Base-by-base conservation (phyloP, 2,329 filamentous ascomycete genomes). In the Lachnellula willkommii region DNA sequence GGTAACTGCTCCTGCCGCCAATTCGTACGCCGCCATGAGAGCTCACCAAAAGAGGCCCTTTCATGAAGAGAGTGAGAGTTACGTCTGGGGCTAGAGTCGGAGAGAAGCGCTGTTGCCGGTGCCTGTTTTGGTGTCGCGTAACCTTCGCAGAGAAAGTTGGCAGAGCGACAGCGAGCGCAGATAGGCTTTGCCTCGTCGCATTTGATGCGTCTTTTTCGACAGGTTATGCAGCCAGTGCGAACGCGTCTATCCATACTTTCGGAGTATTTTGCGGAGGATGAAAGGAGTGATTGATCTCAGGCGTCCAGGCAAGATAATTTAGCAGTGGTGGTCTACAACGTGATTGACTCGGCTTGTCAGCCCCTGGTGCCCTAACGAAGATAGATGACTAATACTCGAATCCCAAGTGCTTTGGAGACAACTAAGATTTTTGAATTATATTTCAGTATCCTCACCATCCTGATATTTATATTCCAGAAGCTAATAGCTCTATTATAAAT, bases 151-250 rank as follows among this genome's bases (percentile, higher is more conserved):
- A 49, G 20, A 36, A 54, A 63, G 24, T 61, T 63, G 3, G 53
- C 61, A n/a, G 43, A 45, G 1, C 53, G 53, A 49, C 63, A 65
- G n/a, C 62, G 59, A 32, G 45, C 20, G 32, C 63, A 63, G 9
- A 52, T 52, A 5, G 63, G 63, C 36, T 55, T 59, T 17, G 42
- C 43, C 53, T 64, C 62, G 47, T 64, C 62, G 40, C 62, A 63
- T 54, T 64, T 65, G 6, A 65, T 57, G 8, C 62, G 53, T 47
- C 63, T 51, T 32, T 22, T 56, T 11, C 56, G 57, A 52, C 63
- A 65, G 15, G 62, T 64, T 39, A 47, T 8, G 45, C 63, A 65
- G 15, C 63, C 63, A 9, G 63, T 65, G 22, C 63, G 57, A n/a
- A 55, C 49, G 8, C 53, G 45, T 55, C 40, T 50, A 22, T 49